Evolutionary conservation across 2,329 filamentous ascomycete species (phyloP), one percentile per base, ranked within the genome.

Genomic region (Neofusicoccum parvum): DNA sequence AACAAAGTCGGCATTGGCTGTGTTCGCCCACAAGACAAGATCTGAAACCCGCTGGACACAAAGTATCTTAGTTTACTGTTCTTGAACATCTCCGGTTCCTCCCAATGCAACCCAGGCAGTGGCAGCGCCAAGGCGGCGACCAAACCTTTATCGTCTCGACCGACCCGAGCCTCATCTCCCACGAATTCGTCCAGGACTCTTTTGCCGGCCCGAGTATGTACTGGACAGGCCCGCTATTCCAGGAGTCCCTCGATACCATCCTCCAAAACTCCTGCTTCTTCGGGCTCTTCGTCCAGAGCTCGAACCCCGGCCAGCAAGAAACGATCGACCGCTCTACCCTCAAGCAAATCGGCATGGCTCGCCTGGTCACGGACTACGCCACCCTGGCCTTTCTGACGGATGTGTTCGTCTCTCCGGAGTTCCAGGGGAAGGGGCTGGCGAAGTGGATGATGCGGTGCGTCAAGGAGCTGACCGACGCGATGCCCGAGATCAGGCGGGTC

Each of bases 371-470:
- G 9, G 90, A 92, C 75, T 84, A 86, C 70, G 83, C 87, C 53
- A 90, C 89, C 0, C 87, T 91, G 70, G 88, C 85, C 39, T 92
- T 90, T 70, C 76, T 90, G 45, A 89, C 89, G 32, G 90, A 92
- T 71, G 86, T 91, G 20, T 92, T 89, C 74, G 80, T 92, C 23
- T 74, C 86, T 2, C 80, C 84, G 0, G 81, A 83, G 45, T 85
- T 87, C 70, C 88, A 89, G 72, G 83, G 85, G 4, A 79, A 81
- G 10, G 89, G 90, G 0, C 79, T 92, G 1, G 90, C 87, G 3
- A 83, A 80, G 49, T 92, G 88, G 87, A 76, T 92, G 72, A 84
- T 91, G 74, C 75, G 80, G 5, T 87, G 85, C 69, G 76, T 90
- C 66, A 82, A 86, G 68, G 87, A 90, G 69, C 75, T 85, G 3